Base-by-base conservation (phyloP, 768 basidiomycete species). In the Coprinopsis sp. region DNA sequence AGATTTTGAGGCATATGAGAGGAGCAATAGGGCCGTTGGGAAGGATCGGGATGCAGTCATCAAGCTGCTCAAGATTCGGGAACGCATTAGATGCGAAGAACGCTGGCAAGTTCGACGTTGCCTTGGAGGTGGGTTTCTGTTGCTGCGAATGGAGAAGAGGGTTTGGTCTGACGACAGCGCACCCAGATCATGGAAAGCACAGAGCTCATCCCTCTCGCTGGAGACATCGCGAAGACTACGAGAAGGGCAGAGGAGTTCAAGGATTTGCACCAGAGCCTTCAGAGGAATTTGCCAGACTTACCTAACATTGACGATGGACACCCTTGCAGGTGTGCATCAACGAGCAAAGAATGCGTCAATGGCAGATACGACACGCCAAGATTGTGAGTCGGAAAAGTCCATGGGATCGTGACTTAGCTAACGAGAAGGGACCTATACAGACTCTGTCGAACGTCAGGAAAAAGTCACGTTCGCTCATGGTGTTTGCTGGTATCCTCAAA, bases 221-320 rank as follows among this genome's bases (percentile, higher is more conserved):
- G 82, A 1, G 94, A 97, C 53, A 79, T 93, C 12, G 79, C 81
- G 7, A 84, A 85, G 61, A 91, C 91, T 57, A 91, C 88, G 27
- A 78, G 84, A 31, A 77, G 84, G 34, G 89, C 91, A 13, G 91
- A 95, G 59, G 87, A 92, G 55, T 94, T 97, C 69, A 84, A 84
- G 60, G 82, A 91, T 44, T 66, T 87, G 14, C 86, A 95, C 46
- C 90, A 95, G 54, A 77, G 88, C 2, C 69, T 96, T 57, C 89
- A 93, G 57, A 81, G 87, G 53, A 97, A 95, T 68, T 65, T 98
- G 62, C 91, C n/a, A 91, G 57, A 78, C 80, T 2, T 88, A 96
- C 62, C 75, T 98, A 39, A 79, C 88, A 27, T 77, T 92, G 30
- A 87, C 91, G 18, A 99, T 98, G 96, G 91, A 93, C 59, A 81